Conservation (phyloP, 108 stramenopile species). For the Cyclotella distinguenda region DNA sequence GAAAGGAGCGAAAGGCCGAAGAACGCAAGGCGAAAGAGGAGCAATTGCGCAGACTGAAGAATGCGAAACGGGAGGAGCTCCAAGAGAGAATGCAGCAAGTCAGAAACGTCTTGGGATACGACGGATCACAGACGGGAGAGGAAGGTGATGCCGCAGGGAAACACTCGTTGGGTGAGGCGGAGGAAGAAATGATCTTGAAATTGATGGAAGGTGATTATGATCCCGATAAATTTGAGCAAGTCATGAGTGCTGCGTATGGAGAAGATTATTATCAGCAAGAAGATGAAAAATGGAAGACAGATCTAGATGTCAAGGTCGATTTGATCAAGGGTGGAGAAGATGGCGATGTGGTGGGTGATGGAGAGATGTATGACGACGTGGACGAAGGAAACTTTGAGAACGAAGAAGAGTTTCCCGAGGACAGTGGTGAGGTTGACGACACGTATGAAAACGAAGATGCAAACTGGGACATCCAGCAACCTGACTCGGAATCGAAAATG, state of each 20-base stretch:
- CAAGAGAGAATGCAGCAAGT: conserved; percentile 78
- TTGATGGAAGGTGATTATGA: conserved; percentile 96
- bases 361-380: conserved; percentile 66
- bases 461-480: conserved; percentile 48
- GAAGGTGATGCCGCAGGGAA: conserved; percentile 10
- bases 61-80: conserved; percentile 92
- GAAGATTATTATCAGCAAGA: conserved; percentile 93
- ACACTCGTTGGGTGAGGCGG: conserved; percentile 35
- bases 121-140: conserved; percentile 6
- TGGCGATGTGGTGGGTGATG: conserved; percentile 61
- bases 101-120: conserved; percentile 71
- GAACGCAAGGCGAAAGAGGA: conserved; percentile 94
- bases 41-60: conserved; percentile 91
- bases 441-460: conserved; percentile 55
- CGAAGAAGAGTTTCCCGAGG: conserved; percentile 29
- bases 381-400: conserved; percentile 45
- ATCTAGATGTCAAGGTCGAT: conserved; percentile 67
- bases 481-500: conserved; percentile 42
- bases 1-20: conserved; percentile 92
- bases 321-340: conserved; percentile 56
- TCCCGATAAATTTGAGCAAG: conserved; percentile 87
- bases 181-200: conserved; percentile 75
- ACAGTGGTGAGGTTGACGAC: conserved; percentile 27
- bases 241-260: conserved; percentile 88
- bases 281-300: conserved; percentile 83